Conservation (phyloP, 2,329 filamentous ascomycete genomes). For the Raffaelea albimanens region DNA sequence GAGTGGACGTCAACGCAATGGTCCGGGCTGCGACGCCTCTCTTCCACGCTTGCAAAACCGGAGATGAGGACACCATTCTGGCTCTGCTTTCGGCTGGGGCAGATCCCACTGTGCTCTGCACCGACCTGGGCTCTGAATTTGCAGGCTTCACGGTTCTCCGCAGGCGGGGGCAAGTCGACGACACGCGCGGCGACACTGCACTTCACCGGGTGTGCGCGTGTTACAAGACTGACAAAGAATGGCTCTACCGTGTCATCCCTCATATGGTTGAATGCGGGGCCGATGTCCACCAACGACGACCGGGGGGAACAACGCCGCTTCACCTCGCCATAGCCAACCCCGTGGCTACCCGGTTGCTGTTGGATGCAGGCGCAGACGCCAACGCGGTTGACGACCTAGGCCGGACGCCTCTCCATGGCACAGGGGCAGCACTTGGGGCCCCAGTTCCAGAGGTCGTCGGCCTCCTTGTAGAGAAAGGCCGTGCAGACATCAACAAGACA, state of each 20-base stretch:
- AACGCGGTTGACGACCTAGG: conserved; percentile 11
- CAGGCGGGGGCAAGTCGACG: background rate
- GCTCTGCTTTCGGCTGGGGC: conserved; percentile 7
- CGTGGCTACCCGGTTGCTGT: conserved; percentile 15
- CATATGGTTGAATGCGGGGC: background rate
- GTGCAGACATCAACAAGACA: background rate
- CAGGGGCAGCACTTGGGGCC: background rate
- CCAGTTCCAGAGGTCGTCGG: background rate
- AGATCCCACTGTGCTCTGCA: conserved; percentile 5
- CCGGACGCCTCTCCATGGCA: conserved; percentile 9
- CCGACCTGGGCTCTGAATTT: background rate
- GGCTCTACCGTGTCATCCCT: background rate
- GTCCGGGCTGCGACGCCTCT: conserved; percentile 13
- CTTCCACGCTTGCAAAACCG: conserved; percentile 11
- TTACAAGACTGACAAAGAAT: background rate
- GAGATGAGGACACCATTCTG: conserved; percentile 8
- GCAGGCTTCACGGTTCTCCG: background rate
- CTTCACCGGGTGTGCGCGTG: background rate
- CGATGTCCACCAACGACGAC: background rate
- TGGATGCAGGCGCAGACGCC: conserved; percentile 22
- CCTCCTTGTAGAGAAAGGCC: background rate
- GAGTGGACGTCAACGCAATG: conserved; percentile 21
- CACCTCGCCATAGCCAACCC: conserved; percentile 11
- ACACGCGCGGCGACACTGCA: background rate
- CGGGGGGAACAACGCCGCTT: conserved; percentile 13